phyloP scores from a whole-genome alignment of 371 early-diverging fungal genomes.

The Actinomucor elegans region DNA sequence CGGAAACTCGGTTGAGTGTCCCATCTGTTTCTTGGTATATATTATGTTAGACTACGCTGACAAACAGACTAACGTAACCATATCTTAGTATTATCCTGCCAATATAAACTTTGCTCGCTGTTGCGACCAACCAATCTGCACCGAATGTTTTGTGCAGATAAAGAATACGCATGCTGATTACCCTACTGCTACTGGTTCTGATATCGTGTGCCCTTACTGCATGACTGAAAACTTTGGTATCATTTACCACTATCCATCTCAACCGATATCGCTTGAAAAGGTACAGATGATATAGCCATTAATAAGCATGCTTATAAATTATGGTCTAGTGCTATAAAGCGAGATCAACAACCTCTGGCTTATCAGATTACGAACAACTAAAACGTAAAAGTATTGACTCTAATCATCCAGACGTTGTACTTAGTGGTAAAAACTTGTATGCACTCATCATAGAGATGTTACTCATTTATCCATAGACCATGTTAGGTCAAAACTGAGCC shows the following conservation, averaged over 20 bases:
- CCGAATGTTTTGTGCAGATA: conserved; percentile 94
- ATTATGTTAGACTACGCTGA: not conserved
- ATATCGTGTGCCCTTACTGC: conserved; percentile 76
- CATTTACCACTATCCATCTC: conserved; percentile 7
- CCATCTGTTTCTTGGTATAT: conserved; percentile 88
- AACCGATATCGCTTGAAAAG: not conserved
- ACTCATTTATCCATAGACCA: no score
- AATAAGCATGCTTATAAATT: not conserved
- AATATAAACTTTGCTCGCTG: conserved; percentile 91
- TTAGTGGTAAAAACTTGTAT: conserved; percentile 7
- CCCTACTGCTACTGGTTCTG: conserved; percentile 5
- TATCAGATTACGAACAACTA: not conserved
- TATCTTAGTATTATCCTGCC: conserved; percentile 77
- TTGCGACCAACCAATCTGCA: conserved; percentile 94
- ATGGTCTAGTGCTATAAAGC: not conserved
- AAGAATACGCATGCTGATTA: conserved; percentile 57
- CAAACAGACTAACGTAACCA: conserved; percentile 14
- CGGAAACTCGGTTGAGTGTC: conserved; percentile 81
- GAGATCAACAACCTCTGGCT: conserved; percentile 16
- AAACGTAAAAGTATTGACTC: conserved; percentile 13
- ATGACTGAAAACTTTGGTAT: conserved; percentile 51
- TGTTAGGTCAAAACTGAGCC: not conserved
- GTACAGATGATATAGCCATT: not conserved
- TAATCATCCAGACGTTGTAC: conserved; percentile 12
- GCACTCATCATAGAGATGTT: no score